Percentiles rank a stretch among this genome's conserved stretches.
Conservation (phyloP, 352 stramenopile species). For the Phytophthora tubulina region DNA sequence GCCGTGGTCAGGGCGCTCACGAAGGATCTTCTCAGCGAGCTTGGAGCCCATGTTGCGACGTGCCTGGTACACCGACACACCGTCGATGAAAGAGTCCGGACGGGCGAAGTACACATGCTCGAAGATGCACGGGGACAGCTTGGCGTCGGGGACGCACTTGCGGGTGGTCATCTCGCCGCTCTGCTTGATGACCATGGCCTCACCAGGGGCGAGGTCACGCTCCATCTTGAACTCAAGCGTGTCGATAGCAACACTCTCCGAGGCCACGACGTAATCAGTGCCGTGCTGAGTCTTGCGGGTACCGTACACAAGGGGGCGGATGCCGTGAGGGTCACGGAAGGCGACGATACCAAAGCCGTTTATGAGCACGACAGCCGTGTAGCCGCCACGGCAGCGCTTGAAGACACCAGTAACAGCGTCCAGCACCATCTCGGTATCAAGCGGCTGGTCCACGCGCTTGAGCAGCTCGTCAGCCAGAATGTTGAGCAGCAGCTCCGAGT, state of each 20-base stretch:
- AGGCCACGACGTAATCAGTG: constrained; percentile 96
- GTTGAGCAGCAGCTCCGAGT: constrained; percentile 99
- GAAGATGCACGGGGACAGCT: constrained; percentile 98
- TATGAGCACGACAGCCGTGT: constrained; percentile 97
- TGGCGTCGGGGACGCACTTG: constrained; percentile 75
- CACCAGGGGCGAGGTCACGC: constrained; percentile 96
- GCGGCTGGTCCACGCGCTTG: constrained; percentile 70
- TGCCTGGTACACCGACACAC: constrained; percentile 98
- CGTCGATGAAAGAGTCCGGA: constrained; percentile 99
- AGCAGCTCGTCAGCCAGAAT: constrained; percentile 98
- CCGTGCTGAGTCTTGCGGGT: constrained; percentile 84
- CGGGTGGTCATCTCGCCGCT: constrained; percentile 88
- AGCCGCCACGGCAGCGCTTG: constrained; percentile 96
- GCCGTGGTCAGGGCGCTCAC: constrained; percentile 90
- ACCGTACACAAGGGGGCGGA: constrained; percentile 97
- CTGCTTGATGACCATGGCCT: constrained; percentile 97
- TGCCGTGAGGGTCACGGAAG: constrained; percentile 98
- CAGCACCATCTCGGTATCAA: constrained; percentile 90
- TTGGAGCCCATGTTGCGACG: constrained; percentile 98
- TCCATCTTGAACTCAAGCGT: constrained; percentile 97
- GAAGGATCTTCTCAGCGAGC: constrained; percentile 96
- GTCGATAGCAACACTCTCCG: constrained; percentile 98
- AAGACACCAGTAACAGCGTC: constrained; percentile 94
- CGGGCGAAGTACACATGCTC: constrained; percentile 99
- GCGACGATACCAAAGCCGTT: constrained; percentile 97